phyloP scores from a whole-genome alignment of 768 basidiomycete genomes.

The Boletus speciosus region DNA sequence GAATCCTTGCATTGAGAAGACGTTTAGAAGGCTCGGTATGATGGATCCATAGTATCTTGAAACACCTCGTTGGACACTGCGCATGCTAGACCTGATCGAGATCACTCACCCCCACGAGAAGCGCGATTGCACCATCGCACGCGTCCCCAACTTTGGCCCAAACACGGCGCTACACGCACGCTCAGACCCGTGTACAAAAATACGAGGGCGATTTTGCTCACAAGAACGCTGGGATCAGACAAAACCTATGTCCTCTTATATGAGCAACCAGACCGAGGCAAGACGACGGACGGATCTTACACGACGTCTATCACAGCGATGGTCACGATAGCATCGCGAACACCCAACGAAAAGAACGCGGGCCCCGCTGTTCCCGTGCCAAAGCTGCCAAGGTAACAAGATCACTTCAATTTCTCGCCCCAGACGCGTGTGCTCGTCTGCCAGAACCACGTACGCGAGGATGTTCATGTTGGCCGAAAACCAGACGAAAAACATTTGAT shows the following conservation, averaged over 20 bases:
- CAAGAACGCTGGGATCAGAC: slow-evolving; percentile 38
- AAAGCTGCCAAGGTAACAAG: slow-evolving; percentile 32
- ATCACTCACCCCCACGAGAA: slow-evolving; percentile 47
- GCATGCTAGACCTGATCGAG: slow-evolving; percentile 4
- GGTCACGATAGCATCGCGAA: slow-evolving; percentile 39
- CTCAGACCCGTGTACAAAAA: background rate
- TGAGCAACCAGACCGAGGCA: slow-evolving; percentile 2
- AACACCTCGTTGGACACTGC: slow-evolving; percentile 1
- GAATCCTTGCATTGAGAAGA: slow-evolving; percentile 53
- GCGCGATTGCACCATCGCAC: slow-evolving; percentile 57
- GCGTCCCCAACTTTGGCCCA: slow-evolving; percentile 52
- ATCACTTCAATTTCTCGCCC: background rate
- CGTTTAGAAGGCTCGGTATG: slow-evolving; percentile 44
- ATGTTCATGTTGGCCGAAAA: slow-evolving; percentile 46
- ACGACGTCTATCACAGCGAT: slow-evolving; percentile 44
- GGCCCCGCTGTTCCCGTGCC: slow-evolving; percentile 51
- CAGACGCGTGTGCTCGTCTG: too few species aligned
- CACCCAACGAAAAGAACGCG: slow-evolving; percentile 44
- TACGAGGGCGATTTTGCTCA: slow-evolving; percentile 13
- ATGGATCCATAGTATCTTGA: slow-evolving; percentile 39
- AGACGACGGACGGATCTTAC: slow-evolving; percentile 24
- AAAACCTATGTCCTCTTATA: slow-evolving; percentile 23
- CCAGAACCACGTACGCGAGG: slow-evolving; percentile 32
- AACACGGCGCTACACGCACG: slow-evolving; percentile 39
- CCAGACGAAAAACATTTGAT: slow-evolving; percentile 52